Evolutionary conservation across 768 basidiomycete species (phyloP).

Genomic region (Pulveroboletus sp.): DNA sequence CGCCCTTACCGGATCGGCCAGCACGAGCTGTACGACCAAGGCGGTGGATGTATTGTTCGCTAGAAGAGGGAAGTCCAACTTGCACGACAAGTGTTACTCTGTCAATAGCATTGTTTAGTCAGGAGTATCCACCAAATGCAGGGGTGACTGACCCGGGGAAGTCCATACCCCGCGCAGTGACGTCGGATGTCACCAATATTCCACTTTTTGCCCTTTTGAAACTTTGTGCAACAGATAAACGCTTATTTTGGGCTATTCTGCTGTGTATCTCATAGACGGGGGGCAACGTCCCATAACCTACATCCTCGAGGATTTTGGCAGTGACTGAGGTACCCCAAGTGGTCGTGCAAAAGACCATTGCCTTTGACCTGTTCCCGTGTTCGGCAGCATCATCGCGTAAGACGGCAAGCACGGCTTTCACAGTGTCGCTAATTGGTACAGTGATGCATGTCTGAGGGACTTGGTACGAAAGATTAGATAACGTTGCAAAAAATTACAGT

Average conservation of each 20-base stretch:
- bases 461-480: slow-evolving; percentile 15
- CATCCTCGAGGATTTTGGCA: slow-evolving; percentile 32
- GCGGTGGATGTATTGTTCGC: slow-evolving; percentile 77
- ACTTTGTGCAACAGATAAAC: slow-evolving; percentile 44
- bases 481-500: background rate
- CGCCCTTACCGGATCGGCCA: slow-evolving; percentile 56
- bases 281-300: slow-evolving; percentile 25
- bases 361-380: slow-evolving; percentile 32
- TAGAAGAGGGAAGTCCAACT: slow-evolving; percentile 59
- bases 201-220: slow-evolving; percentile 44
- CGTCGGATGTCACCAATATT: slow-evolving; percentile 50
- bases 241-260: slow-evolving; percentile 45
- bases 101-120: slow-evolving; percentile 6
- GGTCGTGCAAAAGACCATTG: slow-evolving; percentile 66
- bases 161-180: slow-evolving; percentile 64
- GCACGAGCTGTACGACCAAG: slow-evolving; percentile 77
- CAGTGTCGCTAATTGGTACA: slow-evolving; percentile 36
- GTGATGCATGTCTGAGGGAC: slow-evolving; percentile 45
- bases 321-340: slow-evolving; percentile 51
- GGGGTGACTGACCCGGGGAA: slow-evolving; percentile 46
- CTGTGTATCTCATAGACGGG: slow-evolving; percentile 54
- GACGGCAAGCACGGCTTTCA: slow-evolving; percentile 40
- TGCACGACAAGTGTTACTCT: slow-evolving; percentile 60
- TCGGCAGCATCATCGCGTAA: slow-evolving; percentile 32
- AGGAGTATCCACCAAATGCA: background rate